phyloP scores from a whole-genome alignment of 2,329 filamentous ascomycete species.

The Alternaria ethzedia region DNA sequence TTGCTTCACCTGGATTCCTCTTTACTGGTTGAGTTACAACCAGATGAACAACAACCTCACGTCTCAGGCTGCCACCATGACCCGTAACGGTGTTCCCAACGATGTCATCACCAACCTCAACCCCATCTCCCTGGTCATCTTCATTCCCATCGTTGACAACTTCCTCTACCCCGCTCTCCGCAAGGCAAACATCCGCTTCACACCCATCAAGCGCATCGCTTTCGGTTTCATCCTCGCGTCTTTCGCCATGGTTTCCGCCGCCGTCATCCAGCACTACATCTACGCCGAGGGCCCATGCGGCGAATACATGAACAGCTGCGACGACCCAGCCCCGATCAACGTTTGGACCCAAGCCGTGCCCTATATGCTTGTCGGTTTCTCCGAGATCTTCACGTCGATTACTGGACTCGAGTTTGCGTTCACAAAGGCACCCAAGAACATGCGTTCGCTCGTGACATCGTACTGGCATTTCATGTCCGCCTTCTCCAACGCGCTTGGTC shows the following conservation, averaged over 20 bases:
- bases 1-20: constrained; percentile 61
- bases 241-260: constrained; percentile 57
- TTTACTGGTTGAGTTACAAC: constrained; percentile 57
- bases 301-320: constrained; percentile 61
- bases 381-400: constrained; percentile 64
- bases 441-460: constrained; percentile 76
- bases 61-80: constrained; percentile 62
- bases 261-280: constrained; percentile 64
- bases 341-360: constrained; percentile 63
- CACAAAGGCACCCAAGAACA: constrained; percentile 78
- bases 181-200: constrained; percentile 56
- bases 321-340: constrained; percentile 65
- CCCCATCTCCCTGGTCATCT: constrained; percentile 60
- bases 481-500: constrained; percentile 72
- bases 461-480: constrained; percentile 75
- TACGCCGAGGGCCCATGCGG: constrained; percentile 70
- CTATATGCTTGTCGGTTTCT: constrained; percentile 62
- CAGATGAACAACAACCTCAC: constrained; percentile 63
- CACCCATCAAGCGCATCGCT: constrained; percentile 61
- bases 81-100: constrained; percentile 60
- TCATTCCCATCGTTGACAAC: constrained; percentile 61
- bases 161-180: constrained; percentile 60
- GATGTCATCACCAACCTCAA: constrained; percentile 63
- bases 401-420: constrained; percentile 77
- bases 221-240: constrained; percentile 58